phyloP scores from a whole-genome alignment of 306 rosid genomes.

The Dicorynia guianensis region DNA sequence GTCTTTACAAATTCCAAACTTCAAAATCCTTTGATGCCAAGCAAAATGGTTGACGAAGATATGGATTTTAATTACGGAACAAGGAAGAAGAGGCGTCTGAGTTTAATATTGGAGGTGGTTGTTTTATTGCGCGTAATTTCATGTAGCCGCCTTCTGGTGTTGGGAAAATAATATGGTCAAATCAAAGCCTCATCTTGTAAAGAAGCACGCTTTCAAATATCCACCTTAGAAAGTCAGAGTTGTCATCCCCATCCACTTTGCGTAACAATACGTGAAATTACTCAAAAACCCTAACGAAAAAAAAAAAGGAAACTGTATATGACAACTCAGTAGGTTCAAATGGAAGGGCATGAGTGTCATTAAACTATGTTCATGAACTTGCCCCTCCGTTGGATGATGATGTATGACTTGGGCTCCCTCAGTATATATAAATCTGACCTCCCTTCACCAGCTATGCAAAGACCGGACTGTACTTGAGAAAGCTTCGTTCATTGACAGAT shows the following conservation, averaged over 20 bases:
- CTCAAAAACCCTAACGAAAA: constrained; percentile 29
- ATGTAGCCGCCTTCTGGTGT: too few relatives aligned
- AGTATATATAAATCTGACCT: constrained; percentile 24
- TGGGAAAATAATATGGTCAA: background rate
- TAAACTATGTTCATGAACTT: constrained; percentile 11
- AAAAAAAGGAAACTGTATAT: too few relatives aligned
- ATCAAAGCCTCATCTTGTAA: background rate
- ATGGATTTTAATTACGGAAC: too few relatives aligned
- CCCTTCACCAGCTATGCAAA: background rate
- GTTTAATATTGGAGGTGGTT: too few relatives aligned
- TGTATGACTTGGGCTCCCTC: too few relatives aligned
- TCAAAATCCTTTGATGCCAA: background rate
- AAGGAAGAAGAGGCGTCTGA: too few relatives aligned
- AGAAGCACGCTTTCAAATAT: background rate
- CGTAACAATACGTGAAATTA: background rate
- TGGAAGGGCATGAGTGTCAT: constrained; percentile 35
- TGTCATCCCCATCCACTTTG: constrained; percentile 30
- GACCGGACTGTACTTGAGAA: background rate
- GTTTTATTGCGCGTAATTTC: too few relatives aligned
- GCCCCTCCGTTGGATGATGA: background rate
- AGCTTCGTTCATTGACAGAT: constrained; percentile 21
- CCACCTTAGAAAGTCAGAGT: constrained; percentile 22
- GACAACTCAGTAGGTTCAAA: too few relatives aligned
- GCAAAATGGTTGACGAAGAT: background rate
- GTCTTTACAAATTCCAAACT: too few relatives aligned